Evolutionary conservation across 306 rosid genomes (phyloP).

Genomic region (Styphnolobium japonicum): DNA sequence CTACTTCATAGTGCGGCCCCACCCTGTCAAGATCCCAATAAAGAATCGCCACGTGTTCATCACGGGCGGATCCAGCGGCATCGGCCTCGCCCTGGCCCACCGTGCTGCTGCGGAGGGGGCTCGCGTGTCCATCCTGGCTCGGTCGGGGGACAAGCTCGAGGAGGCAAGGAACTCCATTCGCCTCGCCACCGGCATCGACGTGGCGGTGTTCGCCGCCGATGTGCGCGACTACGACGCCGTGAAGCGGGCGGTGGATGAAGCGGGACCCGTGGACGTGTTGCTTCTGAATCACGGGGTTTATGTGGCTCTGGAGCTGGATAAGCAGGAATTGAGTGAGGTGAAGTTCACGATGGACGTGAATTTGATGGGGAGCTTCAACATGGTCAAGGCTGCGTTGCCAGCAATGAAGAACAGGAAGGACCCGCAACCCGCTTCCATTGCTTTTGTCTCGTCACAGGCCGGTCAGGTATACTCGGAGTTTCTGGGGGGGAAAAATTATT

Average conservation of each 20-base stretch:
- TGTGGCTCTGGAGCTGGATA: constrained; percentile 65
- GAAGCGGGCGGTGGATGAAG: constrained; percentile 46
- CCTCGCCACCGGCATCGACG: constrained; percentile 57
- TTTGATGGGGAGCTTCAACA: constrained; percentile 65
- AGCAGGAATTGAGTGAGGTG: constrained; percentile 73
- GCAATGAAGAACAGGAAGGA: constrained; percentile 56
- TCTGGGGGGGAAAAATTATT: no score
- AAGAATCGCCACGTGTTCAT: constrained; percentile 91
- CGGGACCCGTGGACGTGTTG: constrained; percentile 72
- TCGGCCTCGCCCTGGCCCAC: constrained; percentile 65
- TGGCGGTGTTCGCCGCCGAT: constrained; percentile 49
- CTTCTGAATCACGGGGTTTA: constrained; percentile 83
- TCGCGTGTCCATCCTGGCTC: constrained; percentile 62
- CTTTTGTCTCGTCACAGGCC: constrained; percentile 87
- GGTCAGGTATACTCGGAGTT: constrained; percentile 92
- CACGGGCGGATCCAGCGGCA: constrained; percentile 96
- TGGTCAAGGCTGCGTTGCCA: constrained; percentile 86
- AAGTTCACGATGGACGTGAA: constrained; percentile 79
- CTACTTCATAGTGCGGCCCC: constrained; percentile 63
- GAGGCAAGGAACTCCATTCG: constrained; percentile 48
- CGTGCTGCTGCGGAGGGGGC: constrained; percentile 61
- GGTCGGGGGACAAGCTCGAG: constrained; percentile 52
- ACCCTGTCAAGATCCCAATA: constrained; percentile 59
- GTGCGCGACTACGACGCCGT: constrained; percentile 53
- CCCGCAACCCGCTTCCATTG: constrained; percentile 66